Evolutionary conservation across 768 basidiomycete genomes (phyloP), one percentile per base, ranked within the genome.

Genomic region (Pisolithus marmoratus): DNA sequence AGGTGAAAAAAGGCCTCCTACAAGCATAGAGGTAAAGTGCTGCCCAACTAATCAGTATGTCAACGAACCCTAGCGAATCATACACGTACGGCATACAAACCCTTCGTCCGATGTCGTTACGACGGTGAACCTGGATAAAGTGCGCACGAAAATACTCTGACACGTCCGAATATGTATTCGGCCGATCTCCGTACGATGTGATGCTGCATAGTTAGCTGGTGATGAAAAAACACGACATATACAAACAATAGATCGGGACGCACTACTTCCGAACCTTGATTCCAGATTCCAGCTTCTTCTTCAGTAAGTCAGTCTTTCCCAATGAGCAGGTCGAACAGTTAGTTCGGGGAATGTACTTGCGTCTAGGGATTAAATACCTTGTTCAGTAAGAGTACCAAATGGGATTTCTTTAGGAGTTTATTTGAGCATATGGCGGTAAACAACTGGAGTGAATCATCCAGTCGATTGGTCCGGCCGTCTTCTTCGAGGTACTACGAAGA

Each of bases 91-190:
- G 81, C 75, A 62, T 82, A 89, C 17, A 90, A 45, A 76, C 76
- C 41, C 87, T 76, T 51, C 74, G 74, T 17, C 75, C 74, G 27
- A 71, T 67, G 60, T 87, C 85, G 54, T 83, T 83, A 56, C 79
- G 77, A 60, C 79, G 76, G 64, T 91, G 86, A 11, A 83, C 82
- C 55, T 87, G 85, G 24, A 83, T 70, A 61, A 92, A 92, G 64
- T 91, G 90, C n/a, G 84, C 79, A n/a, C 81, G 80, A 73, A 92
- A 91, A 60, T 92, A 91, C 46, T 82, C 78, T 36, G 87, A 77
- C 15, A 84, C 89, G 19, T 78, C 77, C 58, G 85, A 80, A 63
- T 74, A 88, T 48, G 77, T 79, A 57, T 91, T 90, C 29, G 83
- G 75, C 22, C 88, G 77, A 48, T 85, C 77, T 5, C 83, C 84